Conservation (phyloP, 1,284 basidiomycete genomes). For the Pseudozyma flocculosa region DNA sequence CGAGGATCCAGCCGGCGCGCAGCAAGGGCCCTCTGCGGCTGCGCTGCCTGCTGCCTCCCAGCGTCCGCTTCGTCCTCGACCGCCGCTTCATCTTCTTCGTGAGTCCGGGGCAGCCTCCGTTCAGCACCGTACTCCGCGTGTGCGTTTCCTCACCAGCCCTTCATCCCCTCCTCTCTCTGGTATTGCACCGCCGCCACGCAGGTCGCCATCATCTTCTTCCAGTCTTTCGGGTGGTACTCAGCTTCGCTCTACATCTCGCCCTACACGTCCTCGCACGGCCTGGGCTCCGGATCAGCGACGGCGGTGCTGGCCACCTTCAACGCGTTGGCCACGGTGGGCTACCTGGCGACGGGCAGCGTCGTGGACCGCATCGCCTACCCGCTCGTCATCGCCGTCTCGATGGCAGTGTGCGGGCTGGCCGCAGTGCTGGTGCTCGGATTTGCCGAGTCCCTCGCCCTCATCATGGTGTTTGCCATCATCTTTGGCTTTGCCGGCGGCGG, state of each 20-base stretch:
- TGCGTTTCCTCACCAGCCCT: not conserved
- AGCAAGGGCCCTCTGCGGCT: too few species aligned
- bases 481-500: slow-evolving; percentile 37
- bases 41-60: too few species aligned
- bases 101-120: too few species aligned
- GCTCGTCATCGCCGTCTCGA: slow-evolving; percentile 34
- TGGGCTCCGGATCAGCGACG: slow-evolving; percentile 26
- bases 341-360: slow-evolving; percentile 30
- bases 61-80: not conserved
- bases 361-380: slow-evolving; percentile 36
- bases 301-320: slow-evolving; percentile 47
- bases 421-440: slow-evolving; percentile 43
- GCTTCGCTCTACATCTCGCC: slow-evolving; percentile 44
- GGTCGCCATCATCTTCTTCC: slow-evolving; percentile 14
- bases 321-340: slow-evolving; percentile 38
- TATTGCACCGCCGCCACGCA: too few species aligned
- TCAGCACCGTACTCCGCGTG: too few species aligned
- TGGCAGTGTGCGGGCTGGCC: slow-evolving; percentile 22
- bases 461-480: slow-evolving; percentile 40
- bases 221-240: slow-evolving; percentile 39
- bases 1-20: slow-evolving; percentile 1
- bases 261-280: slow-evolving; percentile 37
- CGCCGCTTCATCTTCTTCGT: too few species aligned
- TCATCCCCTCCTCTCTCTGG: too few species aligned
- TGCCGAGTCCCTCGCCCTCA: slow-evolving; percentile 30